Conservation (phyloP, 768 basidiomycete genomes). For the Cantharellus anzutake region DNA sequence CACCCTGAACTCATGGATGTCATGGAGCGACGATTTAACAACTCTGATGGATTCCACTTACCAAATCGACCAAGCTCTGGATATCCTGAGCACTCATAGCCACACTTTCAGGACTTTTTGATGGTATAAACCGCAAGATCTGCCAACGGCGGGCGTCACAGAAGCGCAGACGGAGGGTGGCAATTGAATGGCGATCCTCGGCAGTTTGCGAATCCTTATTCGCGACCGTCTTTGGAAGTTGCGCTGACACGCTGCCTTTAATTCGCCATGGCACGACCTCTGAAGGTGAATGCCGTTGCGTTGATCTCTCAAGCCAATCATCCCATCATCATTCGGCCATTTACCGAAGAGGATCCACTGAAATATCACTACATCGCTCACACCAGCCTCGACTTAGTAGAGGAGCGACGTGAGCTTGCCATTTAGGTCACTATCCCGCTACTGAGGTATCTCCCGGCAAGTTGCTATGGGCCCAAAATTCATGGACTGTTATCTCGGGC, state of each 20-base stretch:
- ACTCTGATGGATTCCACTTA: conserved; percentile 10
- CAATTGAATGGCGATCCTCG: too few species aligned
- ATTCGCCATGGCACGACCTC: not conserved
- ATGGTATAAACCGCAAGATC: too few species aligned
- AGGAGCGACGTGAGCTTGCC: conserved; percentile 57
- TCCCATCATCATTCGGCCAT: conserved; percentile 59
- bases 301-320: conserved; percentile 75
- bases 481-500: conserved; percentile 64
- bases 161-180: too few species aligned
- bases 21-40: not conserved
- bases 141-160: too few species aligned
- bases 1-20: conserved; percentile 35
- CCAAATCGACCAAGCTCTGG: conserved; percentile 46
- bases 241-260: not conserved
- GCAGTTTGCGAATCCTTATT: too few species aligned
- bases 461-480: conserved; percentile 31
- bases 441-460: conserved; percentile 10
- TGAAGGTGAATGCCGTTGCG: conserved; percentile 34
- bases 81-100: conserved; percentile 20
- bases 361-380: conserved; percentile 84
- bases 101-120: not conserved
- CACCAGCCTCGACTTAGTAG: conserved; percentile 76
- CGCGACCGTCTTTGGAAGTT: not conserved
- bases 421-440: not conserved
- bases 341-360: conserved; percentile 38